Evolutionary conservation across 2,329 filamentous ascomycete species (phyloP), one percentile per base, ranked within the genome.

Genomic region (Acrocalymma vagum): DNA sequence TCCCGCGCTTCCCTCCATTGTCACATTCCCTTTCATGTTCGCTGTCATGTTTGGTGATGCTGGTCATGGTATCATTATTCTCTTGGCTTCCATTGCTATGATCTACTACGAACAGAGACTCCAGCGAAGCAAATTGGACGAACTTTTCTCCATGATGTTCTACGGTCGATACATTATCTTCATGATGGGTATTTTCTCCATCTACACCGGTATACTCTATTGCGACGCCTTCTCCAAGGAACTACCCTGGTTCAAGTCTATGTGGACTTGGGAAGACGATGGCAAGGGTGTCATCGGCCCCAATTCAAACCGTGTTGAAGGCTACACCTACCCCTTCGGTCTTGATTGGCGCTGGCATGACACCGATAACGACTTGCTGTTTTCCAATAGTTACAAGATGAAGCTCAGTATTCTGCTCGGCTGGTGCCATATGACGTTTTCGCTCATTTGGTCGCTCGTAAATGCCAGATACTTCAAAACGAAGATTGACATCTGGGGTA

Each of bases 11-110:
- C 93, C 93, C 24, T 94, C 95, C 35, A 91, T 97, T 55, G 86
- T 99, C 51, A 99, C 94, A 5, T 99, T 99, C 73, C 94, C 95
- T n/a, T 99, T 99, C 79, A 79, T 99, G 49, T 99, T 99, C 68
- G 94, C 94, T 33, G 94, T 99, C 82, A 99, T 99, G 94, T 99
- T 99, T 67, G 95, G 94, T 78, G 94, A 99, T 72, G 86, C 96
- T 44, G 95, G 94, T 35, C 94, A 99, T 65, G 94, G 93, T 54
- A 72, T 86, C 53, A 88, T 99, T 70, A 95, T 99, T 88, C 80
- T 93, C 28, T 68, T 83, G 40, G 88, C 90, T 42, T 89, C 94
- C 10, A 64, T 85, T 40, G 90, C 91, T 42, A 96, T 99, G 91
- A 97, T 99, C 58, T 90, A 96, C 75, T 97, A 86, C 80, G 94